Conservation (phyloP, 257 asterid species). For the Cynanchum wilfordii region DNA sequence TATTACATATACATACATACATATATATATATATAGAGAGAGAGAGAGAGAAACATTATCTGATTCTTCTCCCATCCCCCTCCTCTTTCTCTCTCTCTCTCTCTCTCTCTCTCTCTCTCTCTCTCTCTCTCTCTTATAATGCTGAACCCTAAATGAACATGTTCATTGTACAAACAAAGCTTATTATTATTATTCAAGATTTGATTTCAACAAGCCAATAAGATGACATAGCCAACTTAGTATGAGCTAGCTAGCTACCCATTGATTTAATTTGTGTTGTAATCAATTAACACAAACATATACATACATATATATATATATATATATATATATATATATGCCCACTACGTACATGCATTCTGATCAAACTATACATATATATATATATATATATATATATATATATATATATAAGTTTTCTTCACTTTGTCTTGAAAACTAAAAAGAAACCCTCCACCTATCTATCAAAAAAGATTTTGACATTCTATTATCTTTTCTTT, state of each 20-base stretch:
- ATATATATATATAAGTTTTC: too few relatives aligned
- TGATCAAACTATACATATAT: too few relatives aligned
- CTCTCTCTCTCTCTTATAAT: neutral
- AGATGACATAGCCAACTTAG: neutral
- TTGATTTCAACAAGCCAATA: conserved; percentile 1
- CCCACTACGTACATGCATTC: too few relatives aligned
- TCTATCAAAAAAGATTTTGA: neutral
- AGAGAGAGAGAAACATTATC: conserved; percentile 16
- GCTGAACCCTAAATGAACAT: neutral
- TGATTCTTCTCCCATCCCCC: neutral
- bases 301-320: too few relatives aligned
- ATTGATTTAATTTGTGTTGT: neutral
- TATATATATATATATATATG: neutral
- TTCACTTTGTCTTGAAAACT: neutral
- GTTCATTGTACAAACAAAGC: conserved; percentile 3
- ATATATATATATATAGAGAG: too few relatives aligned
- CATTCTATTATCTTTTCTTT: too few relatives aligned
- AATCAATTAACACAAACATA: neutral
- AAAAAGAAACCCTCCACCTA: neutral
- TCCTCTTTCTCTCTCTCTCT: neutral
- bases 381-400: neutral
- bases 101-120: neutral
- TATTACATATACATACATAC: too few relatives aligned
- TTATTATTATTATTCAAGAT: neutral
- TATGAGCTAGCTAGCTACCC: neutral